A percentile compares a stretch with the other conserved stretches of the same genome.
phyloP scores from a whole-genome alignment of 2,329 filamentous ascomycete species.

The Fusarium verrucosum region DNA sequence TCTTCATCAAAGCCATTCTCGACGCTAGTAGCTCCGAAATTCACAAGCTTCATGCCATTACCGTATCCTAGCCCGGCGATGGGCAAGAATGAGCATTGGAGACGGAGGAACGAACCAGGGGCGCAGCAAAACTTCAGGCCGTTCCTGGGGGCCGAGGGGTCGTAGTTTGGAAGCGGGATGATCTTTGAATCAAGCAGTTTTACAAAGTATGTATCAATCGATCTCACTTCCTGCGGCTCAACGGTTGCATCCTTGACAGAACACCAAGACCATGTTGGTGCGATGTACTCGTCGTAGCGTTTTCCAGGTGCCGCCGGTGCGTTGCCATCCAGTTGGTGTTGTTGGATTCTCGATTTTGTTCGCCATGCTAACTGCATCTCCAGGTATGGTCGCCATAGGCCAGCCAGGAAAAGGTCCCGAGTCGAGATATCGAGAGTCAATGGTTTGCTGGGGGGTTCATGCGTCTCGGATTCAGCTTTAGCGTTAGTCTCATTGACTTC shows the following conservation, averaged over 20 bases:
- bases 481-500: background rate
- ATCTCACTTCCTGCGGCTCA: conserved; percentile 1
- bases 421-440: too few species aligned
- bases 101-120: background rate
- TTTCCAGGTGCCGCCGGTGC: background rate
- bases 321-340: background rate
- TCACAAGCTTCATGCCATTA: background rate
- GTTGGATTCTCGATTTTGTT: conserved; percentile 9
- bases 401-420: conserved; percentile 1
- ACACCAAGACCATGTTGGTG: conserved; percentile 25
- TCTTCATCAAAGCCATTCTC: too few species aligned
- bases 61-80: background rate
- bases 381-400: conserved; percentile 9
- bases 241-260: conserved; percentile 18
- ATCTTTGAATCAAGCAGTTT: background rate
- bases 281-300: background rate
- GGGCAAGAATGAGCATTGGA: conserved; percentile 10
- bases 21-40: background rate
- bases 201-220: background rate
- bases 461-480: fast-evolving
- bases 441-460: background rate
- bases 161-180: background rate
- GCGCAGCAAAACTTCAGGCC: conserved; percentile 6
- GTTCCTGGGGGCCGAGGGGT: background rate
- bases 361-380: conserved; percentile 23